Percentiles rank a stretch among this genome's conserved stretches.
phyloP scores from a whole-genome alignment of 768 basidiomycete species.

The Leccinum rimulosum region DNA sequence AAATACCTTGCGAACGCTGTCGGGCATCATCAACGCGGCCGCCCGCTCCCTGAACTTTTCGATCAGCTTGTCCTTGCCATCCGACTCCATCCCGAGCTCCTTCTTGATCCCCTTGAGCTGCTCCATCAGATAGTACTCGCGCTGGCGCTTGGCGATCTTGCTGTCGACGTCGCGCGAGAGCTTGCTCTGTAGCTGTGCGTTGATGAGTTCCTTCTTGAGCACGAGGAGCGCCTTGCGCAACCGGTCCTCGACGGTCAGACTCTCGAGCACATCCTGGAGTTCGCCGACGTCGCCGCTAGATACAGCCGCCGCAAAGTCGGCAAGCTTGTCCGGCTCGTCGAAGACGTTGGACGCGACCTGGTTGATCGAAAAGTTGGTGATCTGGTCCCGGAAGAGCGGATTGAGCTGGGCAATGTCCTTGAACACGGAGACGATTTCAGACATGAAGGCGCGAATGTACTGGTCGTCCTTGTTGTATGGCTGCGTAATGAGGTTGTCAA shows the following conservation, averaged over 20 bases:
- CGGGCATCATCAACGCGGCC: constrained; percentile 81
- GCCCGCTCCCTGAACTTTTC: constrained; percentile 91
- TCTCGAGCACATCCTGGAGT: constrained; percentile 91
- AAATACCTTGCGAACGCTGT: too few relatives aligned
- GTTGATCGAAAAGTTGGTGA: constrained; percentile 93
- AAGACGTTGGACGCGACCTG: constrained; percentile 93
- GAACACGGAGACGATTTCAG: constrained; percentile 95
- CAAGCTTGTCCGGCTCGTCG: constrained; percentile 95
- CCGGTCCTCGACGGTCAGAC: constrained; percentile 80
- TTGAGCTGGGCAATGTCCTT: constrained; percentile 98
- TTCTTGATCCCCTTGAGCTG: constrained; percentile 96
- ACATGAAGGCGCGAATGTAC: constrained; percentile 93
- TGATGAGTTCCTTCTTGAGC: constrained; percentile 97
- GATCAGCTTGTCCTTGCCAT: constrained; percentile 92
- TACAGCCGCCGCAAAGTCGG: constrained; percentile 96
- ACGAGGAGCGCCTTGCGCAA: constrained; percentile 88
- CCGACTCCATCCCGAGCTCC: constrained; percentile 92
- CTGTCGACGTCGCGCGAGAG: constrained; percentile 89
- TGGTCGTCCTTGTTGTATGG: constrained; percentile 92
- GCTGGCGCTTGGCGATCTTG: constrained; percentile 92
- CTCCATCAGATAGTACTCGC: constrained; percentile 96
- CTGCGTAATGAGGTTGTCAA: constrained; percentile 77
- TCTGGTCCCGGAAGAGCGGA: constrained; percentile 97
- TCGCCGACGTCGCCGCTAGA: constrained; percentile 91
- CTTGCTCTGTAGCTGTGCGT: constrained; percentile 91